These are phyloP conservation scores for Mortierella sp. DNA, from an alignment of 371 early-diverging fungal species.

Conservation along the genomic window DNA sequence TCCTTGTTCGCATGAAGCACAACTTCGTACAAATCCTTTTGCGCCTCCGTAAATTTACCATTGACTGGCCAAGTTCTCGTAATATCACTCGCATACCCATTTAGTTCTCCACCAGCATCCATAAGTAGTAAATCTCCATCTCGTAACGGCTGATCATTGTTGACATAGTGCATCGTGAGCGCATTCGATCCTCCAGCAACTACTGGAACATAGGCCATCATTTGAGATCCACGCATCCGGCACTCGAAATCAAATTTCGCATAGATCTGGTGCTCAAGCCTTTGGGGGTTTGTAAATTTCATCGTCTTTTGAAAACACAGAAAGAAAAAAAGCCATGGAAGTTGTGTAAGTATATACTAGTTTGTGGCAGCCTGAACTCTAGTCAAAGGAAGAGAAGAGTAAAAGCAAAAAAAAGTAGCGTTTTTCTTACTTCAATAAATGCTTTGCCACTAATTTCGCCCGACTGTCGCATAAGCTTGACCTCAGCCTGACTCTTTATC, in stretches of 20 bases:
- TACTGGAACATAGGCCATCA: constrained; percentile 96
- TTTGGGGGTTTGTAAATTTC: constrained; percentile 76
- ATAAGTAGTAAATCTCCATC: constrained; percentile 89
- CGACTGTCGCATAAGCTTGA: constrained; percentile 82
- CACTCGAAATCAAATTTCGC: constrained; percentile 84
- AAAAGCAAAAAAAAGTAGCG: neutral
- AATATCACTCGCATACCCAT: constrained; percentile 91
- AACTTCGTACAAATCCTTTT: constrained; percentile 87
- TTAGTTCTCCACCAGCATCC: constrained; percentile 94
- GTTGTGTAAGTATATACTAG: neutral
- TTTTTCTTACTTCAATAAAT: constrained; percentile 69
- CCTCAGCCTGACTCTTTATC: constrained; percentile 83
- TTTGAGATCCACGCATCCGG: constrained; percentile 76
- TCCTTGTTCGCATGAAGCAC: constrained; percentile 89
- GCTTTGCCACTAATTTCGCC: constrained; percentile 84
- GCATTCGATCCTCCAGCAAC: constrained; percentile 95
- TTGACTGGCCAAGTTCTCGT: constrained; percentile 96
- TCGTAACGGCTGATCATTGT: constrained; percentile 82
- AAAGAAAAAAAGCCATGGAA: neutral
- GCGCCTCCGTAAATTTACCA: constrained; percentile 87
- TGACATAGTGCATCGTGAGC: constrained; percentile 93
- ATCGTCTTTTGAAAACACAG: constrained; percentile 61
- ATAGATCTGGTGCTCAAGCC: constrained; percentile 83
- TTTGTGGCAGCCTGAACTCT: no score
- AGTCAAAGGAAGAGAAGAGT: neutral